Evolutionary conservation across 768 basidiomycete genomes (phyloP), one percentile per base, ranked within the genome.

Genomic region (Russula lepida): DNA sequence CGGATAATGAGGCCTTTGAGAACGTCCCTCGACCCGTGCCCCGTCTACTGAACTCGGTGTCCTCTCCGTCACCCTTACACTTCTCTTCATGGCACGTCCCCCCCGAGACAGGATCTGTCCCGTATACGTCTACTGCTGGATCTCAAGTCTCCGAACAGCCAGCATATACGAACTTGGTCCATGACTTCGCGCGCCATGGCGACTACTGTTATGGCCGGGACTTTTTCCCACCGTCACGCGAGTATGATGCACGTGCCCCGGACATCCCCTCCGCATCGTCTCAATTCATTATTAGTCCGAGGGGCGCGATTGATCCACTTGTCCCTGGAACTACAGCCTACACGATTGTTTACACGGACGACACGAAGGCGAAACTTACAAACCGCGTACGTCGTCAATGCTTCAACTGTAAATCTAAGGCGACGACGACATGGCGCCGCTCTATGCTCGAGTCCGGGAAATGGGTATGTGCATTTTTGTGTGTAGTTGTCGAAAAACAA

Each of bases 371-470:
- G 2, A 91, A 90, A 72, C 76, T 89, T 54, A 84, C 83, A 68
- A 84, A 88, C 68, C 78, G 86, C 43, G 83, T 91, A 46, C 78
- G 88, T 23, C 74, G 88, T 44, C 75, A 85, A 51, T 91, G 88
- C 71, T 89, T 85, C 80, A 91, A 91, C 71, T 91, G 89, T 72
- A 84, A 82, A 69, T 88, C 87, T 27, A 88, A 85, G 15, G 87
- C 90, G 65, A 90, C 89, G 35, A 84, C 83, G 54, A 89, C 88
- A 27, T 91, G 88, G 88, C 74, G 89, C 27, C 74, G 89, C 62
- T 84, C 82, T 13, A 88, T 84, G 67, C 79, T 91, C 62, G 83
- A 79, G 58, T 86, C 84, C 0, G 89, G 89, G 27, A 91, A 91
- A 81, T 86, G 90, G 66, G 80, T 79, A 6, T 12, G 61, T 33